phyloP scores from a whole-genome alignment of 305 asterid species.

The Rubia tinctorum region DNA sequence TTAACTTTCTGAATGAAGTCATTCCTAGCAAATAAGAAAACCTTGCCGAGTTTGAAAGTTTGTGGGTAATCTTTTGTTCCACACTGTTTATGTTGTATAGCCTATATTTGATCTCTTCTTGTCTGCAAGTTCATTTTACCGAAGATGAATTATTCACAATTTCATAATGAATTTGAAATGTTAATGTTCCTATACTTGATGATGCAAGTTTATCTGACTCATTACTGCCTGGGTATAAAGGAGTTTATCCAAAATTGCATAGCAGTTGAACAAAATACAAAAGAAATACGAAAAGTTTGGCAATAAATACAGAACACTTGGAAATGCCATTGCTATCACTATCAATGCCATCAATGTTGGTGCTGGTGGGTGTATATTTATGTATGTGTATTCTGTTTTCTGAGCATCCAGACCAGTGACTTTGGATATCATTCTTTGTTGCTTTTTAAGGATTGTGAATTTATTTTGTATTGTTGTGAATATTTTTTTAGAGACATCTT shows the following conservation, averaged over 20 bases:
- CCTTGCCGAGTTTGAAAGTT: slow-evolving; percentile 60
- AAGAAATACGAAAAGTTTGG: slow-evolving; percentile 1
- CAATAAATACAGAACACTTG: background rate
- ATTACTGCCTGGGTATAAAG: no score
- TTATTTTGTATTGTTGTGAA: background rate
- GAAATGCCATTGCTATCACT: slow-evolving; percentile 1
- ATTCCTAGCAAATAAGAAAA: slow-evolving; percentile 84
- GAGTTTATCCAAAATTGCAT: no score
- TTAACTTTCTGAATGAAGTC: slow-evolving; percentile 77
- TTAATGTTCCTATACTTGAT: no score
- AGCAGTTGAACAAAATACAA: background rate
- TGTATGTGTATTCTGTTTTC: background rate
- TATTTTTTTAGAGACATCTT: background rate
- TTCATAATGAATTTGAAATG: background rate
- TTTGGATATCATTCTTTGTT: background rate
- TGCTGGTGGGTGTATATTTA: background rate
- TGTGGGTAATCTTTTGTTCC: slow-evolving; percentile 47
- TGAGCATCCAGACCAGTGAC: background rate
- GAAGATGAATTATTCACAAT: background rate
- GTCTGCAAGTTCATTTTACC: no score
- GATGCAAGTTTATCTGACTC: no score
- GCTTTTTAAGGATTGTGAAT: background rate
- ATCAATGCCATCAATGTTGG: slow-evolving; percentile 4
- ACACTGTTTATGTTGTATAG: slow-evolving; percentile 3
- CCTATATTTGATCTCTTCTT: background rate